Evolutionary conservation across 2,329 filamentous ascomycete genomes (phyloP).

Genomic region (Orbilia quercus): DNA sequence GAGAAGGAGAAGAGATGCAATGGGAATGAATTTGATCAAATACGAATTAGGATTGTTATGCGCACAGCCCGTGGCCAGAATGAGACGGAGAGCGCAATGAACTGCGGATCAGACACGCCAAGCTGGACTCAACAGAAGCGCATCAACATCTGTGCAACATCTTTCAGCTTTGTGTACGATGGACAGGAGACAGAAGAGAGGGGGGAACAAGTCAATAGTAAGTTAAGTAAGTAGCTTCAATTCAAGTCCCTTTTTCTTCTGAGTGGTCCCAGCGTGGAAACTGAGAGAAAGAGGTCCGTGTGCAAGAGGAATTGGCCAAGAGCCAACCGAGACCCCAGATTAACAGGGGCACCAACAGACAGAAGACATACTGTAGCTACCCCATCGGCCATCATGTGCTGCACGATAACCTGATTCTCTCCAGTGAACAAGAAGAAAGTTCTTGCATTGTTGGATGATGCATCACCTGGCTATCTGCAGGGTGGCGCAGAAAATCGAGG

Average conservation of each 20-base stretch:
- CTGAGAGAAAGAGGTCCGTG: slow-evolving; percentile 15
- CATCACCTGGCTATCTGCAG: not conserved
- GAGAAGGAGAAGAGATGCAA: not conserved
- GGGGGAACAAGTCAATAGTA: not conserved
- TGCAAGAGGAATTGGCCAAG: slow-evolving; percentile 33
- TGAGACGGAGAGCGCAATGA: not conserved
- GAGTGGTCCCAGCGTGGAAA: slow-evolving; percentile 10
- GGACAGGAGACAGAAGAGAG: slow-evolving; percentile 6
- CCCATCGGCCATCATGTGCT: slow-evolving; percentile 16
- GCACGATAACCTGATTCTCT: not conserved
- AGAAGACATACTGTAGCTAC: too few relatives aligned
- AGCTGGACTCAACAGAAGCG: not conserved
- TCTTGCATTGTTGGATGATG: not conserved
- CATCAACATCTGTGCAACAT: slow-evolving; percentile 21
- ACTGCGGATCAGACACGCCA: not conserved
- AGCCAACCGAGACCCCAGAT: slow-evolving; percentile 19
- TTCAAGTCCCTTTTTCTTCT: slow-evolving; percentile 1
- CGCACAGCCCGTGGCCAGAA: not conserved
- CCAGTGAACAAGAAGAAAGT: not conserved
- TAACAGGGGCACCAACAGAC: slow-evolving; percentile 5
- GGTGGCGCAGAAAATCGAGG: slow-evolving; percentile 16
- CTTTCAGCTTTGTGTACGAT: not conserved
- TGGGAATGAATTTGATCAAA: not conserved
- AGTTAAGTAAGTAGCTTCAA: slow-evolving; percentile 7
- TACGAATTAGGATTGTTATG: not conserved